Evolutionary conservation across 352 stramenopile genomes (phyloP).

Genomic region (Phytophthora palmivora): DNA sequence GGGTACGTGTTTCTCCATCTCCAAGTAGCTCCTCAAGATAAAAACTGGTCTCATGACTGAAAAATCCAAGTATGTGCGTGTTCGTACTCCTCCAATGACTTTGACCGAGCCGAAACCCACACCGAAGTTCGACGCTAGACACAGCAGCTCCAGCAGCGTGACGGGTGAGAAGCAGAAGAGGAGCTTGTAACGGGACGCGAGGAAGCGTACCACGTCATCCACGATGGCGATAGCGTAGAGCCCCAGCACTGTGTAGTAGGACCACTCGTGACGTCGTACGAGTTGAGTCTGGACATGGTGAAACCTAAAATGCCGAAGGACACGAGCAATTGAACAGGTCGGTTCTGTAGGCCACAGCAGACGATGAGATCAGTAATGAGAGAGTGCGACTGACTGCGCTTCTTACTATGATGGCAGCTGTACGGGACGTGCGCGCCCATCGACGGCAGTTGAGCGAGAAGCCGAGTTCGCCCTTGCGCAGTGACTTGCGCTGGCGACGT

Average conservation of each 20-base stretch:
- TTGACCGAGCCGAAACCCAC: constrained; percentile 80
- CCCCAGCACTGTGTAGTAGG: constrained; percentile 71
- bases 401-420: constrained; percentile 74
- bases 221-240: constrained; percentile 70
- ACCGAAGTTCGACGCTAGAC: constrained; percentile 74
- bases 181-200: constrained; percentile 82
- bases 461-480: constrained; percentile 71
- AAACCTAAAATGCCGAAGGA: constrained; percentile 76
- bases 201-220: constrained; percentile 81
- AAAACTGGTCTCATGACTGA: constrained; percentile 87
- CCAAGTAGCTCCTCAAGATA: constrained; percentile 82
- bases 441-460: constrained; percentile 81
- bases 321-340: constrained; percentile 77
- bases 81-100: constrained; percentile 58
- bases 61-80: constrained; percentile 85
- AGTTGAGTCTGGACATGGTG: constrained; percentile 74
- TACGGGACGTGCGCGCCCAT: constrained; percentile 80
- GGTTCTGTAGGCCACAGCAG: constrained; percentile 49
- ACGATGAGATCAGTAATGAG: constrained; percentile 3
- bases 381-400: neutral
- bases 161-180: constrained; percentile 79
- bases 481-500: constrained; percentile 54
- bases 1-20: constrained; percentile 85
- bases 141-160: constrained; percentile 78
- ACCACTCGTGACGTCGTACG: constrained; percentile 73